phyloP scores from a whole-genome alignment of 163 green algal genomes.

The Trebouxiophyceae sp. region DNA sequence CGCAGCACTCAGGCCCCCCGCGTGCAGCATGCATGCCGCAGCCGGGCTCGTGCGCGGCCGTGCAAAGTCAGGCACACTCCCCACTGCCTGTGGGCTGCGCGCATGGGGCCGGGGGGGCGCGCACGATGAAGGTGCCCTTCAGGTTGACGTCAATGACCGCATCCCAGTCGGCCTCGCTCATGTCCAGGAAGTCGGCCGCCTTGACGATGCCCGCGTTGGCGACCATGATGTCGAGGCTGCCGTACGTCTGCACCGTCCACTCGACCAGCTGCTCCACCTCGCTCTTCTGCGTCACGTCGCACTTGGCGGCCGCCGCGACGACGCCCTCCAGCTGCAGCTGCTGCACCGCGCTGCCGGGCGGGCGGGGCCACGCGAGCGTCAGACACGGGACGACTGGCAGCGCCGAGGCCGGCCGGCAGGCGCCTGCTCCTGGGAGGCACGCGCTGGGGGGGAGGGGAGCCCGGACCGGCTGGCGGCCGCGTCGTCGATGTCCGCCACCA shows the following conservation, averaged over 20 bases:
- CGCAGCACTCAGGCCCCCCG: conserved; percentile 1
- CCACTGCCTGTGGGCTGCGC: not conserved
- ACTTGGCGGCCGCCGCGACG: conserved; percentile 21
- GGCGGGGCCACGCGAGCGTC: not conserved
- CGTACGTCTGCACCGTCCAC: conserved; percentile 14
- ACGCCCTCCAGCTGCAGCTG: conserved; percentile 17
- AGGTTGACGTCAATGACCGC: conserved; percentile 78
- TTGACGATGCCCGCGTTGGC: conserved; percentile 45
- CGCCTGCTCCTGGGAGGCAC: too few relatives aligned
- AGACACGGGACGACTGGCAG: too few relatives aligned
- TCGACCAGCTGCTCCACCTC: conserved; percentile 8
- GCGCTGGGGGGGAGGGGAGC: too few relatives aligned
- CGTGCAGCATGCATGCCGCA: not conserved
- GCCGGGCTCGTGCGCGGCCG: not conserved
- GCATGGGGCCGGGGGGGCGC: not conserved
- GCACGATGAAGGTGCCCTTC: conserved; percentile 74
- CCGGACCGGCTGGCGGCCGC: conserved; percentile 6
- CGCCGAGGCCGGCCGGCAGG: too few relatives aligned
- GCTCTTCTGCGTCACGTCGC: conserved; percentile 52
- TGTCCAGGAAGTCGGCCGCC: conserved; percentile 71
- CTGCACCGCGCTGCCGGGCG: conserved; percentile 6
- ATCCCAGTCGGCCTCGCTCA: conserved; percentile 82
- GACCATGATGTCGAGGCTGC: conserved; percentile 58
- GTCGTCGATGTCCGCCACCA: conserved; percentile 66
- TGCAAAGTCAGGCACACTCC: not conserved